Evolutionary conservation across 495 filamentous ascomycete genomes (phyloP), one percentile per base, ranked within the genome.

Genomic region (Usnea hakonensis): DNA sequence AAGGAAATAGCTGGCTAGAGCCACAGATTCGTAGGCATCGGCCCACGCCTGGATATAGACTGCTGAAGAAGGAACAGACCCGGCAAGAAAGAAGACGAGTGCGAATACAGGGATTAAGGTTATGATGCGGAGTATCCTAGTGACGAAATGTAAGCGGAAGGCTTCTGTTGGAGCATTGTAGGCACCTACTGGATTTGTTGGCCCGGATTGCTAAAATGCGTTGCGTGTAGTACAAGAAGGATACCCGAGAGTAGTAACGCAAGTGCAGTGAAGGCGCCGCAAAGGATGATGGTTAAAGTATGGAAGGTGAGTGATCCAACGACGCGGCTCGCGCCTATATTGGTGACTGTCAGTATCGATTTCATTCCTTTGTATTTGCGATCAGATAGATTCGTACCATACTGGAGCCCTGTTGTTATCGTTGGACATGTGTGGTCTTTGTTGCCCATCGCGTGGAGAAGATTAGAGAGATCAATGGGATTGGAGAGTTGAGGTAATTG

Each of bases 11-110:
- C 55, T 50, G 16, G 64, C 63, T 0, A 77, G 63, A 10, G 72
- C 72, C 53, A 75, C 63, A 4, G 60, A 64, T 56, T 77, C 69
- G 40, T 72, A 68, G 0, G 73, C 54, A 48, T 72, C 67, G 1
- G 67, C 56, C 70, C 71, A 75, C 33, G 67, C 62, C 6, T 66
- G 32, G 1, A 77, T 30, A 56, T 74, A 76, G 10, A 72, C 67
- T 40, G 72, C 68, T 2, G 64, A 50, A 14, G 67, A 59, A 14
- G 72, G 74, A 30, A 71, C 69, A 21, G 50, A 58, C 23, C 75
- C 69, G 0, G 63, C 48, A 14, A 77, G 41, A 16, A 72, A 74
- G 0, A 69, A 72, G 28, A 69, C 32, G 16, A 74, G 60, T 0
- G 72, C 62, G 38, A 72, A 75, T 11, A 67, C 23, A 1, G 71